Percentiles rank a stretch among this genome's conserved stretches.
Conservation (phyloP, 176 grass and related monocot genomes). For the Avena eriantha region DNA sequence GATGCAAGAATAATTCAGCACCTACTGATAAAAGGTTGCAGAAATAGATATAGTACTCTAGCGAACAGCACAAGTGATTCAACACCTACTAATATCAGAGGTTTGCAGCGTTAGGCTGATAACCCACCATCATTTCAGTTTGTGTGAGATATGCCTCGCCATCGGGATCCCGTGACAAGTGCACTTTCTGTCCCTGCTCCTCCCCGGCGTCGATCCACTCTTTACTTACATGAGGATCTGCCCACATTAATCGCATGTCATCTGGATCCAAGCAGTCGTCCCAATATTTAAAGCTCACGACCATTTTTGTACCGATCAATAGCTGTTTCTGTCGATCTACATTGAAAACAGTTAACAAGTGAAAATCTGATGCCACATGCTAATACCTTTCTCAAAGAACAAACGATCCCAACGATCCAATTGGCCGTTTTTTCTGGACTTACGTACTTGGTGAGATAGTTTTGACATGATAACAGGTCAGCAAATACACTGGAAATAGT, state of each 20-base stretch:
- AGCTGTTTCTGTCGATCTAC: constrained; percentile 14
- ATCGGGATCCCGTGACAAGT: constrained; percentile 91
- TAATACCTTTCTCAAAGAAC: background rate
- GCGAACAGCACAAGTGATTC: background rate
- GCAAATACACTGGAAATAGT: background rate
- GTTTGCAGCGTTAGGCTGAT: constrained; percentile 17
- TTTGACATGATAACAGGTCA: background rate
- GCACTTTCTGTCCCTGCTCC: constrained; percentile 75
- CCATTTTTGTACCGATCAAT: constrained; percentile 55
- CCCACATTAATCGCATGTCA: constrained; percentile 84
- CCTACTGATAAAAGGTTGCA: background rate
- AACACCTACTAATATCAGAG: background rate
- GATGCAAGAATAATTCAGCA: constrained; percentile 18
- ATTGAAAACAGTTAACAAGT: background rate
- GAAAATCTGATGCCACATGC: background rate
- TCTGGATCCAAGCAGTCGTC: constrained; percentile 85
- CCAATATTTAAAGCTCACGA: constrained; percentile 92
- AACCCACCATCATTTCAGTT: constrained; percentile 83
- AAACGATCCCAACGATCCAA: background rate
- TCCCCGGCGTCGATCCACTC: constrained; percentile 93
- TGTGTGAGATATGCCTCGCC: constrained; percentile 90
- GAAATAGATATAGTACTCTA: constrained; percentile 28
- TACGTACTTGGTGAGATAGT: background rate
- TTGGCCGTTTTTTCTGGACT: background rate
- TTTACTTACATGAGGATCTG: constrained; percentile 71